phyloP scores from a whole-genome alignment of 495 filamentous ascomycete genomes.

The Stereocaulon alpinum region DNA sequence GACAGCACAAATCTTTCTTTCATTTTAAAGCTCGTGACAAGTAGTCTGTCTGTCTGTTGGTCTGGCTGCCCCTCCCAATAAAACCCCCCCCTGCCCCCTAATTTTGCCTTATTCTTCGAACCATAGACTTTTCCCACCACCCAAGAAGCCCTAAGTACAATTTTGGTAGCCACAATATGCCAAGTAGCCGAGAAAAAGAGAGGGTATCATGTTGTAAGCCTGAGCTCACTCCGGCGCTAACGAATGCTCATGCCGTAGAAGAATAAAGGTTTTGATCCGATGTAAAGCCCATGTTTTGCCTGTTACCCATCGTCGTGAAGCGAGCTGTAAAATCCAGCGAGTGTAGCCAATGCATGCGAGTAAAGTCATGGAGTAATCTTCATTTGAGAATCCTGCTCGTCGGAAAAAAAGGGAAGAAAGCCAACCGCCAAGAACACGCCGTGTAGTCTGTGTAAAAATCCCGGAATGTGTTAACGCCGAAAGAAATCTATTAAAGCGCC shows the following conservation, averaged over 20 bases:
- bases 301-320: slow-evolving; percentile 3
- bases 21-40: slow-evolving; percentile 1
- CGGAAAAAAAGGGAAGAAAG: background rate
- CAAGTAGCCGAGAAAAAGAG: slow-evolving; percentile 8
- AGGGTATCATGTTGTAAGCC: slow-evolving; percentile 19
- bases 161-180: slow-evolving; percentile 10
- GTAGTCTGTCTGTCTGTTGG: background rate
- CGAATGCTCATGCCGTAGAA: background rate
- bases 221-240: slow-evolving; percentile 8
- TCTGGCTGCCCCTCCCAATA: too few relatives aligned
- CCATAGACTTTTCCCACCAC: slow-evolving; percentile 3
- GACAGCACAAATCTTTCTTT: background rate
- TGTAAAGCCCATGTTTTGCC: slow-evolving; percentile 6
- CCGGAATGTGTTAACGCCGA: slow-evolving; percentile 9
- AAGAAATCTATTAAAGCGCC: slow-evolving; percentile 11
- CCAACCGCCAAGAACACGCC: slow-evolving; percentile 9
- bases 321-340: background rate
- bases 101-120: background rate
- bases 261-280: background rate
- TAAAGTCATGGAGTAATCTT: background rate
- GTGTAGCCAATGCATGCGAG: slow-evolving; percentile 8
- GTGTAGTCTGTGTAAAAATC: background rate
- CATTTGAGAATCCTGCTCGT: background rate
- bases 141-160: slow-evolving; percentile 9
- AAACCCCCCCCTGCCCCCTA: background rate